Conservation (phyloP, 2,329 filamentous ascomycete species). For the Trichoderma afroharzianum region DNA sequence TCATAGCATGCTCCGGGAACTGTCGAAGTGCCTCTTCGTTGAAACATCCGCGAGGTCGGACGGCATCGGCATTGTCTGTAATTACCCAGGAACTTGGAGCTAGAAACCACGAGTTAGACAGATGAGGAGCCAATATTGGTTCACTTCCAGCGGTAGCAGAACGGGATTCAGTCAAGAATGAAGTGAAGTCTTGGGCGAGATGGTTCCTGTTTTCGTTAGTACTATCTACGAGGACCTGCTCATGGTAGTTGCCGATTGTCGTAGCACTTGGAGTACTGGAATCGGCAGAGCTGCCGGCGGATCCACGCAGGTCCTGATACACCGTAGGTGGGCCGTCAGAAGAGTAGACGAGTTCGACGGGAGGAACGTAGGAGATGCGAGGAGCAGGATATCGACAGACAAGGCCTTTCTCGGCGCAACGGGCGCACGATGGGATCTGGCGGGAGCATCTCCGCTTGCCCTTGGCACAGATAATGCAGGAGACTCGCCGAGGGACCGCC, state of each 20-base stretch:
- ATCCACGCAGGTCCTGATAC: neutral
- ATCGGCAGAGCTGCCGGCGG: neutral
- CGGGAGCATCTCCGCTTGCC: neutral
- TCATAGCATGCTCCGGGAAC: neutral
- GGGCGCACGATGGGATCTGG: neutral
- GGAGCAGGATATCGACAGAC: neutral
- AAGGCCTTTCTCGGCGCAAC: neutral
- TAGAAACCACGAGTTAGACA: neutral
- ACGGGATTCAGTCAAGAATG: neutral
- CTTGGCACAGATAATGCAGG: neutral
- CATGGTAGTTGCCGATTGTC: neutral
- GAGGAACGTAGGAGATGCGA: neutral
- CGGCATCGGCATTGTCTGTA: neutral
- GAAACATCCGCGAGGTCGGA: neutral
- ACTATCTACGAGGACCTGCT: neutral
- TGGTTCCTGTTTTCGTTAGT: neutral
- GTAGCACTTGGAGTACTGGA: neutral
- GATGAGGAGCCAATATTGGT: neutral
- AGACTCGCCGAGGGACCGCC: neutral
- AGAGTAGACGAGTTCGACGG: neutral
- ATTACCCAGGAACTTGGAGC: neutral
- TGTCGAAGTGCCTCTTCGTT: neutral
- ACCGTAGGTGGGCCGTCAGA: neutral
- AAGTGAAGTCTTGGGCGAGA: neutral
- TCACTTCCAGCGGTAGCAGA: neutral